Evolutionary conservation across 2,329 filamentous ascomycete species (phyloP), one percentile per base, ranked within the genome.

Genomic region (Stromatinia cepivora): DNA sequence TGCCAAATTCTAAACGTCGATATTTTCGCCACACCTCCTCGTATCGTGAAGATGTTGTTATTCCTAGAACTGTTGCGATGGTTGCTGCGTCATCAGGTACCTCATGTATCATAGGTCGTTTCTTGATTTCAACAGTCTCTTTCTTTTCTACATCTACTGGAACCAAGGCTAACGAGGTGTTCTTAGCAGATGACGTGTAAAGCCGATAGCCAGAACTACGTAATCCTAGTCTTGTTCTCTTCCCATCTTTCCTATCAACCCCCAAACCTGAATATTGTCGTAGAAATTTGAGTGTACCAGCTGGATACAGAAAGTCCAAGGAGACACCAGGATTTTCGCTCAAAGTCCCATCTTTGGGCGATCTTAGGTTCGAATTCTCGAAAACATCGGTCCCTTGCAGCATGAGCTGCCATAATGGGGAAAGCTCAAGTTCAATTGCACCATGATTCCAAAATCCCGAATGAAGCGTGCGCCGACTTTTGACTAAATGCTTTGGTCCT

Each of bases 361-460:
- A 48, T 56, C 72, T 73, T 54, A 58, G 66, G 34, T 66, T 64
- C 28, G 54, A 25, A 63, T 70, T 70, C 25, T 74, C 72, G 10
- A 58, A 34, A 28, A 67, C 15, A 54, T 72, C 70, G 56, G 72
- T 36, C 66, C 70, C 71, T 25, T 69, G 74, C 13, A 76, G 65
- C 57, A 79, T 70, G 46, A 73, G 69, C 56, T 74, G 70, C 75
- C 77, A 78, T 48, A 78, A 66, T 25, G 76, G 73, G 22, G 77
- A 75, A n/a, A 77, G 70, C 69, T 79, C 77, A 45, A 77, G 45
- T 42, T 76, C 77, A 69, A 73, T 70, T 69, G 83, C 83, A 72
- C 82, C 83, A 78, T 87, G 84, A 72, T 81, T 82, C 85, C 85
- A 87, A 75, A 88, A 87, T 36, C 81, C 77, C 65, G 83, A 84